phyloP scores from a whole-genome alignment of 768 basidiomycete species.

The Tulasnella sp. region DNA sequence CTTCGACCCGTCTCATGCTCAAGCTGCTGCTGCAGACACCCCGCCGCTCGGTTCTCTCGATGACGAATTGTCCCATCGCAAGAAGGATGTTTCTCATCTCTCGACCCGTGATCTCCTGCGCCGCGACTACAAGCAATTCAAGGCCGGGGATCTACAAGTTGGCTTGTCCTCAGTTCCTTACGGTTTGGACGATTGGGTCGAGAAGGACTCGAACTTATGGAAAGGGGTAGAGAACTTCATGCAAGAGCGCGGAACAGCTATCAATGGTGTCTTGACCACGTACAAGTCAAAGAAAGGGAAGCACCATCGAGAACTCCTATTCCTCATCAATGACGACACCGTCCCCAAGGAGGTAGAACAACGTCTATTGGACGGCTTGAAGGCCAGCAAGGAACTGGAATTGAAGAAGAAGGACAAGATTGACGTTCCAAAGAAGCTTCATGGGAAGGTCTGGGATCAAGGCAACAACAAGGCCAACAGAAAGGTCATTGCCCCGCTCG shows the following conservation, averaged over 20 bases:
- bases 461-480: slow-evolving; percentile 48
- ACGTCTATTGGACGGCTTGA: slow-evolving; percentile 18
- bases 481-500: slow-evolving; percentile 53
- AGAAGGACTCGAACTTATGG: slow-evolving; percentile 33
- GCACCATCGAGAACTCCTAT: slow-evolving; percentile 23
- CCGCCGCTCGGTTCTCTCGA: slow-evolving; percentile 33
- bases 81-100: slow-evolving; percentile 55
- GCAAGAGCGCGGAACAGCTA: slow-evolving; percentile 45
- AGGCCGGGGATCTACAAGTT: slow-evolving; percentile 37
- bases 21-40: slow-evolving; percentile 24
- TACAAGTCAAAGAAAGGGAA: slow-evolving; percentile 34
- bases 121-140: slow-evolving; percentile 92
- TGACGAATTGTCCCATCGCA: slow-evolving; percentile 40
- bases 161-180: slow-evolving; percentile 79
- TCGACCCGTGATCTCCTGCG: slow-evolving; percentile 65
- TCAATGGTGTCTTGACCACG: slow-evolving; percentile 71
- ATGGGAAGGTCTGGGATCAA: slow-evolving; percentile 50
- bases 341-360: slow-evolving; percentile 14
- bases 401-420: slow-evolving; percentile 12
- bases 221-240: slow-evolving; percentile 44
- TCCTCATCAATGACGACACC: slow-evolving; percentile 17
- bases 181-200: slow-evolving; percentile 44
- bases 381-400: slow-evolving; percentile 20
- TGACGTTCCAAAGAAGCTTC: slow-evolving; percentile 24
- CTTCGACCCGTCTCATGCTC: slow-evolving; percentile 27